These are phyloP conservation scores for Trichoderma virens DNA, from an alignment of 495 filamentous ascomycete species.

Conservation along the genomic window DNA sequence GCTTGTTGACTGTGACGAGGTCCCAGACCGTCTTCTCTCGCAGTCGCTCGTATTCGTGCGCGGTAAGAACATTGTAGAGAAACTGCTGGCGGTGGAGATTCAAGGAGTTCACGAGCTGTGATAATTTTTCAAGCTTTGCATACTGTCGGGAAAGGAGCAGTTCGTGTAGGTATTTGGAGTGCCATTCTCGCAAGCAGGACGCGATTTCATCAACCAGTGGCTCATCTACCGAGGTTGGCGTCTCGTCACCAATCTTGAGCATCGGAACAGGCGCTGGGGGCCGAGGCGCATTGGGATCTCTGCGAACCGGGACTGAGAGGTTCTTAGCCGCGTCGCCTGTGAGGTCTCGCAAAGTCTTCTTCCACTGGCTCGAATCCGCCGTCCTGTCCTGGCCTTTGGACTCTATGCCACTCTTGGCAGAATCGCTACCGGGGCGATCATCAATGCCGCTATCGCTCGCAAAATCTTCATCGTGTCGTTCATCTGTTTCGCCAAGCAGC, in stretches of 20 bases:
- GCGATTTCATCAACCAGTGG: slow-evolving; percentile 96
- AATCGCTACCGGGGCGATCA: slow-evolving; percentile 31
- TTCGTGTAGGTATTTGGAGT: slow-evolving; percentile 93
- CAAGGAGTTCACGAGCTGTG: slow-evolving; percentile 66
- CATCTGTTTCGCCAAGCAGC: slow-evolving; percentile 56
- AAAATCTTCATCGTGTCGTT: slow-evolving; percentile 32
- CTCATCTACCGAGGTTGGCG: slow-evolving; percentile 76
- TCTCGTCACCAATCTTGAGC: slow-evolving; percentile 96
- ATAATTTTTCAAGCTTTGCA: slow-evolving; percentile 69
- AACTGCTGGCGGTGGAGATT: slow-evolving; percentile 82
- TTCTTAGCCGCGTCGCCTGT: slow-evolving; percentile 26
- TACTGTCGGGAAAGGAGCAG: slow-evolving; percentile 80
- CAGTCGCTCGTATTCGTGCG: slow-evolving; percentile 64
- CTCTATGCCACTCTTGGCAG: slow-evolving; percentile 35
- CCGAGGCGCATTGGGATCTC: slow-evolving; percentile 58
- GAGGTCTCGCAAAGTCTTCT: slow-evolving; percentile 18
- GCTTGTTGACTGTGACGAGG: slow-evolving; percentile 85
- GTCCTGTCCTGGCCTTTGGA: slow-evolving; percentile 13
- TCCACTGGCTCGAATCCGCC: slow-evolving; percentile 16
- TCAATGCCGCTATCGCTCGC: slow-evolving; percentile 18
- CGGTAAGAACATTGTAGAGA: slow-evolving; percentile 84
- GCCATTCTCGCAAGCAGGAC: slow-evolving; percentile 93
- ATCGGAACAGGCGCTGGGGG: slow-evolving; percentile 91
- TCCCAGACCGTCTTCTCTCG: slow-evolving; percentile 91
- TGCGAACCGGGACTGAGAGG: slow-evolving; percentile 29